Evolutionary conservation across 148 eudicot genomes (phyloP), one percentile per base, ranked within the genome.

Genomic region (Euryodendron excelsum): DNA sequence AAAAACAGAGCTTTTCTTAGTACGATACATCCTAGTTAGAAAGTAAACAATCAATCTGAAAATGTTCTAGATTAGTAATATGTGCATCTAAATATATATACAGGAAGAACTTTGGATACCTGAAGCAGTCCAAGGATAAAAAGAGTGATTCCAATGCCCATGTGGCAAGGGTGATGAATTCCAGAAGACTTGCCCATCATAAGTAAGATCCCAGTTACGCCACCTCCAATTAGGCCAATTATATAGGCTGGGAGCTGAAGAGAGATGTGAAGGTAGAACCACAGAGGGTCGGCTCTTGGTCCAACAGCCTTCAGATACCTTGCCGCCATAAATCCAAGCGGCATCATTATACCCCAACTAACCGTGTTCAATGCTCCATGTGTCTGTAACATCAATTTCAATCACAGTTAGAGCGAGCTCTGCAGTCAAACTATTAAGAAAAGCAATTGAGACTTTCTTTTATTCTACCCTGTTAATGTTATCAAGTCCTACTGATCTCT

Each of bases 341-440:
- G 81, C 67, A 78, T 69, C 69, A 78, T 13, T 7, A 45, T 58
- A 1, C 81, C 81, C 81, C 81, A 78, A 31, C 81, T 61, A 0
- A 71, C 10, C 3, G 45, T 58, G 33, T 72, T 74, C 27, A 77
- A 23, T 0, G 50, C 45, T 45, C 73, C 72, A 65, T 66, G 63
- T 37, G 8, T 12, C 72, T 47, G 13, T 30, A 70, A 23, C 41
- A n/a, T 23, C 23, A 1, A 69, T 44, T 44, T 18, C 0, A 64
- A 31, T 64, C 7, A 31, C 11, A 0, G n/a, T 23, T n/a, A 68
- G 31, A 13, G 20, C 27, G 25, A 25, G 12, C 25, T 30, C 12
- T 12, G 33, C n/a, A n/a, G n/a, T n/a, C n/a, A n/a, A n/a, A n/a
- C n/a, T n/a, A n/a, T n/a, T n/a, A n/a, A n/a, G n/a, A n/a, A n/a